phyloP scores from a whole-genome alignment of 2,329 filamentous ascomycete genomes.

The Colletotrichum viniferum region DNA sequence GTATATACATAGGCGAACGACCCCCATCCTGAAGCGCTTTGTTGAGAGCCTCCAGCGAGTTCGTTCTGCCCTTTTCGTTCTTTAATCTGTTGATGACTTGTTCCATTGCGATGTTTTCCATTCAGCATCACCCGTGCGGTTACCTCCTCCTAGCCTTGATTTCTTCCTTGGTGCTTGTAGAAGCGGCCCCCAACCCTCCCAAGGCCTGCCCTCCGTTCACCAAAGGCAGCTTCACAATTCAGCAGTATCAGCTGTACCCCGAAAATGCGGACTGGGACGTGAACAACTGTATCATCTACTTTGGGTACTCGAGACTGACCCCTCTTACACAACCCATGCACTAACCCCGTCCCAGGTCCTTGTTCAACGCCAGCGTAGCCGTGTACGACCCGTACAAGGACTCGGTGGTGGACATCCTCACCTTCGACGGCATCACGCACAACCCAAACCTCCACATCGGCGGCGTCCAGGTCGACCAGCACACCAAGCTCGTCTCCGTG shows the following conservation, averaged over 20 bases:
- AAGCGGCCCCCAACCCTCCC: neutral
- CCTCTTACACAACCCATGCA: neutral
- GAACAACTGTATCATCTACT: constrained; percentile 34
- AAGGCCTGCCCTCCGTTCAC: constrained; percentile 23
- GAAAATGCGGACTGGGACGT: constrained; percentile 39
- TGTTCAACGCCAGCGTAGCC: constrained; percentile 25
- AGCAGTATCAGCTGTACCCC: constrained; percentile 37
- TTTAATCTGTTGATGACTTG: neutral
- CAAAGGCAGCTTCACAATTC: constrained; percentile 26
- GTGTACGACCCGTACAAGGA: constrained; percentile 25
- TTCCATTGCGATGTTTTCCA: neutral
- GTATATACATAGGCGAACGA: neutral
- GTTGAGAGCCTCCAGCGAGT: neutral
- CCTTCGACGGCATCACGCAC: constrained; percentile 20
- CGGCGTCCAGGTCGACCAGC: constrained; percentile 21
- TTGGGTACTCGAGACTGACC: constrained; percentile 25
- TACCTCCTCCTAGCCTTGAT: neutral
- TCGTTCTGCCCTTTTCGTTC: neutral
- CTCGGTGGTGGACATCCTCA: constrained; percentile 16
- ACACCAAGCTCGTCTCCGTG: constrained; percentile 19
- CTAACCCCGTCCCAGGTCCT: constrained; percentile 3
- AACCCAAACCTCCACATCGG: constrained; percentile 20
- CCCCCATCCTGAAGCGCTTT: neutral
- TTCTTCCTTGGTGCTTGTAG: neutral
- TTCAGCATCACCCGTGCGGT: neutral